Evolutionary conservation across 495 filamentous ascomycete genomes (phyloP), one percentile per base, ranked within the genome.

Genomic region (Lophiotrema nucula): DNA sequence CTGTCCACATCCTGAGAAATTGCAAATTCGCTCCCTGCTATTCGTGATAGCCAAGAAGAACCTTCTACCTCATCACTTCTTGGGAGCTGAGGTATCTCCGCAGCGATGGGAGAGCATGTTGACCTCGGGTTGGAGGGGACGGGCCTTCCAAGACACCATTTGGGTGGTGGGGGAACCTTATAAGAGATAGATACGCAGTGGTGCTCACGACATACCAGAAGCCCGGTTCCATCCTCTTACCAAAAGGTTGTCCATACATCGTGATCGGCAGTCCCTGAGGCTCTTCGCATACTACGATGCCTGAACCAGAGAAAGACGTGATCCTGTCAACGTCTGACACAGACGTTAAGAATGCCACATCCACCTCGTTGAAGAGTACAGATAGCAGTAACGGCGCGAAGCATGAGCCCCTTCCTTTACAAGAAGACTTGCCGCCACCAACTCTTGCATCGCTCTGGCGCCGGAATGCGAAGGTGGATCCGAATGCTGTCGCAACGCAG

Each of bases 401-500:
- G 3, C 31, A 8, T 8, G 33, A 51, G 4, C 2, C 4, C 25
- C n/a, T 33, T 4, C 47, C 28, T 21, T 11, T 51, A 2, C 47
- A 24, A 22, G 19, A 15, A 15, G 47, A 51, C 2, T 18, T 13
- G 2, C 12, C 47, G n/a, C 33, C 47, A 11, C 47, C 47, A 39
- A 38, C 28, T 37, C 27, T 21, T 37, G 23, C 28, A 3, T 51
- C 47, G 12, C 47, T 51, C 19, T 51, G 33, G 47, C 33, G 21
- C 39, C 27, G 33, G 12, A 16, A 23, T 24, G 16, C 27, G 18
- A 44, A 48, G 16, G 16, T 51, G 10, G 55, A 51, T 24, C 33
- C 35, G 2, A 41, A 58, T 22, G 55, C 45, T 42, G 42, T 51
- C 19, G 47, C 55, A 6, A 58, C 45, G 8, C 55, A 58, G 24